Conservation (phyloP, 495 filamentous ascomycete species). For the Cetradonia linearis region DNA sequence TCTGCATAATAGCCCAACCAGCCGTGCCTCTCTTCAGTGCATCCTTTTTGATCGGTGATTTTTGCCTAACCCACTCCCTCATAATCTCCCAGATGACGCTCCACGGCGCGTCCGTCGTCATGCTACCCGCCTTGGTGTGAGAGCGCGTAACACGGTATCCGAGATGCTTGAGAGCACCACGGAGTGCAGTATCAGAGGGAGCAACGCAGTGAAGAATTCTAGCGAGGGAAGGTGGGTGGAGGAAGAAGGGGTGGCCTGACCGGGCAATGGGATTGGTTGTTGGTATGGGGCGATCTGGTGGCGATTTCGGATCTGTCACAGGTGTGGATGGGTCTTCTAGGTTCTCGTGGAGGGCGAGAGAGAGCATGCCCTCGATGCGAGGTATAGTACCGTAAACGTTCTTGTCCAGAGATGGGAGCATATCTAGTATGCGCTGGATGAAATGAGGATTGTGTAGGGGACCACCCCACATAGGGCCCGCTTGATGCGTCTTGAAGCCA, state of each 20-base stretch:
- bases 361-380: slow-evolving; percentile 85
- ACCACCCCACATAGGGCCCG: slow-evolving; percentile 90
- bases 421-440: slow-evolving; percentile 60
- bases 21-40: slow-evolving; percentile 57
- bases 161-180: slow-evolving; percentile 67
- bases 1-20: slow-evolving; percentile 55
- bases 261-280: slow-evolving; percentile 43
- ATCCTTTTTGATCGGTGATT: slow-evolving; percentile 57
- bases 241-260: slow-evolving; percentile 75
- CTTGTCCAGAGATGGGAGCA: slow-evolving; percentile 49
- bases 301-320: slow-evolving; percentile 23
- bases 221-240: slow-evolving; percentile 60
- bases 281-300: slow-evolving; percentile 23
- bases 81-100: slow-evolving; percentile 84
- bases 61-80: slow-evolving; percentile 78
- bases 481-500: slow-evolving; percentile 72
- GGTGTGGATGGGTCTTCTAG: slow-evolving; percentile 22
- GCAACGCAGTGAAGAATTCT: slow-evolving; percentile 68
- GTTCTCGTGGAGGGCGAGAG: slow-evolving; percentile 69
- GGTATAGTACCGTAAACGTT: slow-evolving; percentile 64
- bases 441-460: slow-evolving; percentile 76
- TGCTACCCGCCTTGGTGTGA: slow-evolving; percentile 76
- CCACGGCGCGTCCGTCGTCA: slow-evolving; percentile 89
- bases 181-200: slow-evolving; percentile 57
- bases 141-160: slow-evolving; percentile 75